A percentile compares a stretch with the other conserved stretches of the same genome.
Conservation (phyloP, 495 filamentous ascomycete genomes). For the Letharia columbiana region DNA sequence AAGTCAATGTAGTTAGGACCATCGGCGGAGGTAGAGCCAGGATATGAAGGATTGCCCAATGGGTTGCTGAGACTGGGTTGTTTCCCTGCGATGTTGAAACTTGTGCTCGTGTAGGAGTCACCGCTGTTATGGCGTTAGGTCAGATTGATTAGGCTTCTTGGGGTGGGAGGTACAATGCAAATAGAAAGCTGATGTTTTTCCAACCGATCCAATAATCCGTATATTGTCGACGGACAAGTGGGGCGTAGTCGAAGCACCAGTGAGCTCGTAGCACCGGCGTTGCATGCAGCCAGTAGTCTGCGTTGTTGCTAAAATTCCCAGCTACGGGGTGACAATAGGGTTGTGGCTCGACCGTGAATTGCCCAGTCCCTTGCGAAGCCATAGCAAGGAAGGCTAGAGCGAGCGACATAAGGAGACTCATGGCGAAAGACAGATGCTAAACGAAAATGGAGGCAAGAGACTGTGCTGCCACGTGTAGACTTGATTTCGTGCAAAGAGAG, state of each 20-base stretch:
- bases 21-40: constrained; percentile 44
- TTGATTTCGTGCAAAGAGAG: neutral
- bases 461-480: neutral
- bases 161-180: constrained; percentile 21
- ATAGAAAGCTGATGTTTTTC: constrained; percentile 21
- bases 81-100: constrained; percentile 52
- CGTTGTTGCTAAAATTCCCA: constrained; percentile 6
- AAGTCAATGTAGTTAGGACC: constrained; percentile 49
- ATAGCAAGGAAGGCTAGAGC: neutral
- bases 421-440: neutral
- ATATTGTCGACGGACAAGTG: constrained; percentile 4
- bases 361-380: neutral
- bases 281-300: constrained; percentile 17
- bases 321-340: constrained; percentile 16
- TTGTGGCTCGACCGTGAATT: constrained; percentile 7
- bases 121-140: constrained; percentile 34
- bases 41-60: constrained; percentile 58
- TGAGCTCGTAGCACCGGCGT: constrained; percentile 17
- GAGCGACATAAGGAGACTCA: neutral
- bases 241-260: neutral
- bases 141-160: neutral
- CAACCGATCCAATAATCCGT: constrained; percentile 21
- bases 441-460: neutral
- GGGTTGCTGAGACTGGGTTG: constrained; percentile 58
- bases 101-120: constrained; percentile 56